Evolutionary conservation across 495 filamentous ascomycete genomes (phyloP).

Genomic region (Penicillium pancosmium): DNA sequence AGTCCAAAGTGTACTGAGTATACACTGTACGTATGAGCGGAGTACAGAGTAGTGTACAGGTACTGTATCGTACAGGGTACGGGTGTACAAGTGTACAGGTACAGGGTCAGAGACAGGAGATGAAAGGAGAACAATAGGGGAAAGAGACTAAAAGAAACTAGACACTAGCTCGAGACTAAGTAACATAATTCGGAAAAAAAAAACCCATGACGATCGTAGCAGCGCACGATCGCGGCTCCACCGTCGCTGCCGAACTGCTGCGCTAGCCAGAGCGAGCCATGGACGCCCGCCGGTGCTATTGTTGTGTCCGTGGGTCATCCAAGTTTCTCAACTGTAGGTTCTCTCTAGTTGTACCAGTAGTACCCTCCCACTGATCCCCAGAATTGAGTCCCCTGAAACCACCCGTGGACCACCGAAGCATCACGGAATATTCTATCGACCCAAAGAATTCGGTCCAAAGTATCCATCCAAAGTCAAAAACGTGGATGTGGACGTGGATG

Average conservation of each 20-base stretch:
- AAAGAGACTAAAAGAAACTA: not conserved
- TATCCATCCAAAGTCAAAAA: not conserved
- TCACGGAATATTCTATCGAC: not conserved
- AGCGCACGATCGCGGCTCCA: not conserved
- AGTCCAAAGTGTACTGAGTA: no score
- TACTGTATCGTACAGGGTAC: not conserved
- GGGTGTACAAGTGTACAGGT: not conserved
- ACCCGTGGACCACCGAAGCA: not conserved
- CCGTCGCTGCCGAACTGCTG: not conserved
- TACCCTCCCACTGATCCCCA: not conserved
- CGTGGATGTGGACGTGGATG: not conserved
- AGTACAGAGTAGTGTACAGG: not conserved
- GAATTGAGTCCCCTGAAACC: conserved; percentile 2
- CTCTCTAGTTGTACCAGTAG: not conserved
- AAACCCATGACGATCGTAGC: conserved; percentile 23
- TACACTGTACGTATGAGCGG: no score
- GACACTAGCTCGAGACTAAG: conserved; percentile 1
- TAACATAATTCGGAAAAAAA: conserved; percentile 9
- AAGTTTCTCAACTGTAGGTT: not conserved
- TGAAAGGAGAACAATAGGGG: not conserved
- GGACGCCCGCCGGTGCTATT: conserved; percentile 4
- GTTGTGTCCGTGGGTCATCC: not conserved
- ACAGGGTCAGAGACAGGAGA: not conserved
- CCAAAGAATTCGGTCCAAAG: not conserved
- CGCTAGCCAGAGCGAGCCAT: conserved; percentile 1